phyloP scores from a whole-genome alignment of 2,329 filamentous ascomycete species.

The Fusarium sarcochroum region DNA sequence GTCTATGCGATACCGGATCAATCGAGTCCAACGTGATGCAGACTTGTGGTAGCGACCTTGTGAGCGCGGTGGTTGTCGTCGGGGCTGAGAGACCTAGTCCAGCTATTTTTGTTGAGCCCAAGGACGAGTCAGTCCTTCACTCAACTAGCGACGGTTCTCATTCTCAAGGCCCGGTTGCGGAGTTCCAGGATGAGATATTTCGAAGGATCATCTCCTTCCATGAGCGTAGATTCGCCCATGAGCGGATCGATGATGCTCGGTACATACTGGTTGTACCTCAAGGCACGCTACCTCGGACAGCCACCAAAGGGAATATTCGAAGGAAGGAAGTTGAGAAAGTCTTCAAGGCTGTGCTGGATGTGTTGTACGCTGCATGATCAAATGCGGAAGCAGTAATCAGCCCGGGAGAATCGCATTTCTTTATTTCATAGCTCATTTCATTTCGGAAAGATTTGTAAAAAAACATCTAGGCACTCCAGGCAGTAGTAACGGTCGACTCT shows the following conservation, averaged over 20 bases:
- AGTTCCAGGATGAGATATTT: constrained; percentile 29
- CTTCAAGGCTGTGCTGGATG: constrained; percentile 13
- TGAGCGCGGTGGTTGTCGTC: constrained; percentile 33
- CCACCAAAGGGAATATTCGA: constrained; percentile 36
- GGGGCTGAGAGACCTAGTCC: constrained; percentile 39
- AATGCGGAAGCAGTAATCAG: too few species aligned
- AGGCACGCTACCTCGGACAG: constrained; percentile 32
- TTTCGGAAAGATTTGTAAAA: too few species aligned
- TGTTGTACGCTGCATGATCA: too few species aligned
- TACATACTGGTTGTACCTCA: constrained; percentile 35
- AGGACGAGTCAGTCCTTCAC: background rate
- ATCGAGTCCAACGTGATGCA: constrained; percentile 42
- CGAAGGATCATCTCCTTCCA: constrained; percentile 40
- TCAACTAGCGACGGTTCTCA: rapidly evolving
- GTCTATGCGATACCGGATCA: constrained; percentile 39
- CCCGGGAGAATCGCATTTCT: too few species aligned
- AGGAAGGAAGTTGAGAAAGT: constrained; percentile 30
- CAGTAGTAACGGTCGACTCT: too few species aligned
- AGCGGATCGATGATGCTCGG: constrained; percentile 31
- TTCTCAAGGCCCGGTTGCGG: background rate
- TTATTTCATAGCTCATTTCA: too few species aligned
- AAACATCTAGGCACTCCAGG: too few species aligned
- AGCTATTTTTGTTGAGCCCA: constrained; percentile 33
- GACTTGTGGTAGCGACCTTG: constrained; percentile 35
- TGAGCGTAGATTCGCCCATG: constrained; percentile 39